Evolutionary conservation across 1,139 yeast species (phyloP).

Genomic region (Scheffersomyces illinoinensis): DNA sequence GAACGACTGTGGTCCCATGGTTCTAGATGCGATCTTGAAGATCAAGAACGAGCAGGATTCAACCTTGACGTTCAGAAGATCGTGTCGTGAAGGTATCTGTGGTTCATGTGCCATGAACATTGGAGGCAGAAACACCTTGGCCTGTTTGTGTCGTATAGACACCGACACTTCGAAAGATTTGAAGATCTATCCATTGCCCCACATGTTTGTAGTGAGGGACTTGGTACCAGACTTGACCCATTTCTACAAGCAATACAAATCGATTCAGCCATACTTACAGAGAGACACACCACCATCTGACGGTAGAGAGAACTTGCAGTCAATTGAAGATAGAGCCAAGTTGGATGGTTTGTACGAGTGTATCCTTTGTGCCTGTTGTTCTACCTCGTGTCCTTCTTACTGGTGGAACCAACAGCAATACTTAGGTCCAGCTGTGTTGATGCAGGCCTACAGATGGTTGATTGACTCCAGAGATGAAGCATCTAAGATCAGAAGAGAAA

Average conservation of each 20-base stretch:
- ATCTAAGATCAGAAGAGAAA: slow-evolving; percentile 73
- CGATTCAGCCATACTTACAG: slow-evolving; percentile 95
- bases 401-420: slow-evolving; percentile 99
- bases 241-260: slow-evolving; percentile 97
- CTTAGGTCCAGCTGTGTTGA: slow-evolving; percentile 96
- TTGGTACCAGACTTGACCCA: slow-evolving; percentile 97
- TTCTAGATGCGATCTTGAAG: slow-evolving; percentile 89
- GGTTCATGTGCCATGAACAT: slow-evolving; percentile 99
- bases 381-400: slow-evolving; percentile 98
- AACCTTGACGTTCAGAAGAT: slow-evolving; percentile 93
- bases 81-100: slow-evolving; percentile 99
- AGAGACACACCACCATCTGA: slow-evolving; percentile 79
- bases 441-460: slow-evolving; percentile 99
- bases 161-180: slow-evolving; percentile 70
- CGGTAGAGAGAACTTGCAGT: slow-evolving; percentile 91
- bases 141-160: slow-evolving; percentile 94
- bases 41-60: slow-evolving; percentile 97
- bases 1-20: slow-evolving; percentile 96
- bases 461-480: slow-evolving; percentile 97
- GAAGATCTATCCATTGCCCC: slow-evolving; percentile 96
- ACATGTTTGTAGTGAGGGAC: slow-evolving; percentile 96
- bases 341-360: slow-evolving; percentile 97
- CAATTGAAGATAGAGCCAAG: slow-evolving; percentile 92
- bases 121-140: slow-evolving; percentile 95
- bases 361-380: slow-evolving; percentile 97